phyloP scores from a whole-genome alignment of 192 early-diverging fungal species.

The Linnemannia exigua region DNA sequence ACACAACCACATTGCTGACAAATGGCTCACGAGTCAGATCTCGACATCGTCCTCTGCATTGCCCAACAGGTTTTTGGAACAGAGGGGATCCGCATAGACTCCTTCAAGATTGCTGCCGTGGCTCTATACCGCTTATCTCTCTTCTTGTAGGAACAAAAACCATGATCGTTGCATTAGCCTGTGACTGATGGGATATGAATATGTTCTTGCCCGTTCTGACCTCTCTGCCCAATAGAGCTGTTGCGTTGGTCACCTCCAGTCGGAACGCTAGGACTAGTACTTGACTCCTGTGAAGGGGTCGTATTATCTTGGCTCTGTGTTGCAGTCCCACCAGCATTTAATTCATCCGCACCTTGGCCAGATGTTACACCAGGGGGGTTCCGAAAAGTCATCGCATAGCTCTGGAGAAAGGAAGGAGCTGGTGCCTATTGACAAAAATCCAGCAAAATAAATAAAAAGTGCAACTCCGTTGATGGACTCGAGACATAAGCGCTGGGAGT shows the following conservation, averaged over 20 bases:
- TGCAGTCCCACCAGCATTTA: too few relatives aligned
- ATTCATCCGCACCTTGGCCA: not conserved
- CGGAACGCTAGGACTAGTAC: not conserved
- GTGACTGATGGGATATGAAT: constrained; percentile 27
- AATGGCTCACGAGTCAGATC: constrained; percentile 70
- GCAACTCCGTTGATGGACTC: too few relatives aligned
- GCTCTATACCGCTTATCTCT: constrained; percentile 71
- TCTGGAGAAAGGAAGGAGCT: too few relatives aligned
- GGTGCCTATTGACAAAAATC: too few relatives aligned
- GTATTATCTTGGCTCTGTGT: not conserved
- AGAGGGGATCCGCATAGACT: constrained; percentile 62
- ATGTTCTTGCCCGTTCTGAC: constrained; percentile 23
- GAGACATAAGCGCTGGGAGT: too few relatives aligned
- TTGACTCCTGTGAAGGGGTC: not conserved
- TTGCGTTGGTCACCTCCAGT: not conserved
- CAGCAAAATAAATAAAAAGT: too few relatives aligned
- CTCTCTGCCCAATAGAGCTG: not conserved
- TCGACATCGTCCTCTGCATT: constrained; percentile 48
- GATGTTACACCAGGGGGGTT: constrained; percentile 17
- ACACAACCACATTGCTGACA: constrained; percentile 70
- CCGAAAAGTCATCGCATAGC: constrained; percentile 44
- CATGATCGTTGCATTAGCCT: constrained; percentile 62
- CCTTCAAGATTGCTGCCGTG: constrained; percentile 64
- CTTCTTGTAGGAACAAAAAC: constrained; percentile 69
- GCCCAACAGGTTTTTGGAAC: constrained; percentile 58